These are phyloP conservation scores for Geoglossum cookeanum DNA, from an alignment of 2,329 filamentous ascomycete species.

Conservation along the genomic window DNA sequence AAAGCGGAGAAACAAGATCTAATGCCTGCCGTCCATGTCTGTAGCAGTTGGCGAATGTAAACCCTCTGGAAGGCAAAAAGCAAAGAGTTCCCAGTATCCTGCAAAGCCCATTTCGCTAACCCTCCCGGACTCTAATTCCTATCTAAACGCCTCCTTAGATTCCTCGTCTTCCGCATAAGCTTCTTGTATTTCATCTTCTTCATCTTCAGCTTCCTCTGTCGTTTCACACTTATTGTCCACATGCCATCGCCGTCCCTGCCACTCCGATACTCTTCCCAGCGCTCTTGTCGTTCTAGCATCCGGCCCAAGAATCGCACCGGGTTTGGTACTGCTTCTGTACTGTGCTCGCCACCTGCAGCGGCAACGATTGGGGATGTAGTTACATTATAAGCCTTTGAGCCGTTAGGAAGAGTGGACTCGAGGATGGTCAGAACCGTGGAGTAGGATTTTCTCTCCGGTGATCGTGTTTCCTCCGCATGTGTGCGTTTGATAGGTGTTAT, in stretches of 20 bases:
- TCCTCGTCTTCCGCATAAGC: conserved; percentile 81
- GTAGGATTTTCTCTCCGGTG: conserved; percentile 23
- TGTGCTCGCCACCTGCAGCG: conserved; percentile 18
- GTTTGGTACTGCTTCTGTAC: background rate
- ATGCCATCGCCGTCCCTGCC: conserved; percentile 27
- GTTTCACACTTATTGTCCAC: conserved; percentile 73
- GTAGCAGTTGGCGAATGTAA: background rate
- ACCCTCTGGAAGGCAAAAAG: background rate
- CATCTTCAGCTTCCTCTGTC: conserved; percentile 92
- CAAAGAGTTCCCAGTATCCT: background rate
- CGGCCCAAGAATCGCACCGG: conserved; percentile 45
- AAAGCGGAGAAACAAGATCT: background rate
- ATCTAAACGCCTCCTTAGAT: conserved; percentile 68
- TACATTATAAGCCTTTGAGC: conserved; percentile 31
- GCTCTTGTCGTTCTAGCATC: conserved; percentile 44
- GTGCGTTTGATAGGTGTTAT: conserved; percentile 11
- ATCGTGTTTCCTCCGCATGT: conserved; percentile 12
- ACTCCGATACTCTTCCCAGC: conserved; percentile 34
- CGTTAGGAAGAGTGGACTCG: conserved; percentile 31
- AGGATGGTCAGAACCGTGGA: conserved; percentile 32
- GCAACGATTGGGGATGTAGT: conserved; percentile 30
- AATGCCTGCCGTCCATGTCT: background rate
- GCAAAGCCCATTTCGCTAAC: background rate
- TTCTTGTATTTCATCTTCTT: conserved; percentile 99
- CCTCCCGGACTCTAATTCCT: conserved; percentile 28